Base-by-base conservation (phyloP, 176 grass and related monocot species). In the Dactylis glomerata region DNA sequence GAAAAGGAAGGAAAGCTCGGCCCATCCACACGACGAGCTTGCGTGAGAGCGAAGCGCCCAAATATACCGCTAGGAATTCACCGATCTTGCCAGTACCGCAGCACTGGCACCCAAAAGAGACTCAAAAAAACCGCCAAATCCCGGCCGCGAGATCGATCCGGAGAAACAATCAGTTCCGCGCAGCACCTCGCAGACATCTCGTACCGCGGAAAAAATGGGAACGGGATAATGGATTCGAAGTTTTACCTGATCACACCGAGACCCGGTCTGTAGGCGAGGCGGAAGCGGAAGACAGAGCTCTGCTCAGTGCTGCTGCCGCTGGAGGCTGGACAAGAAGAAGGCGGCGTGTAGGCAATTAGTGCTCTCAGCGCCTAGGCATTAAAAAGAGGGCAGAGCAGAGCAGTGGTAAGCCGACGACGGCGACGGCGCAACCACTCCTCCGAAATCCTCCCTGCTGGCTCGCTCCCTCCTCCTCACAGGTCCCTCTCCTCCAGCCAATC, bases 361-460 rank as follows among this genome's bases (percentile, higher is more conserved):
- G 78, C 17, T 26, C 37, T 23, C n/a, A n/a, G 42, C 67, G 37
- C 13, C 34, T 31, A 17, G 79, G 42, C 42, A 56, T 56, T 84
- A 88, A 83, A 84, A 88, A 79, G 87, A 33, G 75, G 20, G 62
- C 28, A 33, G 46, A 40, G 38, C 38, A 40, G 38, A 40, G 38
- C 38, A n/a, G n/a, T 40, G 38, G 69, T 36, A 17, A 20, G 23
- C 14, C 66, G 87, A 88, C 78, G 85, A 88, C 76, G 81, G 68
- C 87, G 87, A 88, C 82, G 27, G 6, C 45, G 45, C 76, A 89
- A 46, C 87, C 45, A 66, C 80, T 78, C 73, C 63, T 78, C 73
- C 40, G 17, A 6, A 6, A 67, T 16, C 59, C 59, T 64, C 7
- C 2, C 50, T 51, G 50, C 50, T 52, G 7, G 50, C 49, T 52